These are phyloP conservation scores for Trametes cubensis DNA, from an alignment of 768 basidiomycete species.

Conservation along the genomic window DNA sequence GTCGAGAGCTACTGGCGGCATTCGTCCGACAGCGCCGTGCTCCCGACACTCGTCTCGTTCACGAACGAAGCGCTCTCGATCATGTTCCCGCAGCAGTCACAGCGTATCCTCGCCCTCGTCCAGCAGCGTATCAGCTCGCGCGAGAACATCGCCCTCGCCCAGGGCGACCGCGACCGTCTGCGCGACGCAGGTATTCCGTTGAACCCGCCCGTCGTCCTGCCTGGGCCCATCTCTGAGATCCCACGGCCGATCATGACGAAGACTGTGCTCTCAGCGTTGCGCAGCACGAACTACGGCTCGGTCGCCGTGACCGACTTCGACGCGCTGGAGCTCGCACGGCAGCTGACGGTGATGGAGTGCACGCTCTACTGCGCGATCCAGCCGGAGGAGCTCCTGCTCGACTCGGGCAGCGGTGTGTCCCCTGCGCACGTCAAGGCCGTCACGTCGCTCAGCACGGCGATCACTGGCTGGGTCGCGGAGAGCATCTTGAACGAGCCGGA, in stretches of 20 bases:
- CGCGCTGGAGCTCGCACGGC: slow-evolving; percentile 86
- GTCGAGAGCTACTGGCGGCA: slow-evolving; percentile 87
- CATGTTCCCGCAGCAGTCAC: slow-evolving; percentile 69
- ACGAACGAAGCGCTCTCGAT: slow-evolving; percentile 60
- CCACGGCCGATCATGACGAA: slow-evolving; percentile 89
- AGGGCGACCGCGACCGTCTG: slow-evolving; percentile 53
- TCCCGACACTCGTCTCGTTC: slow-evolving; percentile 60
- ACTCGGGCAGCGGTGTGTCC: slow-evolving; percentile 64
- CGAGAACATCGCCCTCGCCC: slow-evolving; percentile 44
- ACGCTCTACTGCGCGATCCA: slow-evolving; percentile 83
- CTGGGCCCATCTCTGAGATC: slow-evolving; percentile 57
- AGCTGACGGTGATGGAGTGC: slow-evolving; percentile 93
- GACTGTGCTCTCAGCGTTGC: slow-evolving; percentile 65
- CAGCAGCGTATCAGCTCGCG: slow-evolving; percentile 41
- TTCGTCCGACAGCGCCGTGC: slow-evolving; percentile 68
- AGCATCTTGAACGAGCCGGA: slow-evolving; percentile 90
- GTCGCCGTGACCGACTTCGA: slow-evolving; percentile 91
- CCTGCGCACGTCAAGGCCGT: slow-evolving; percentile 80
- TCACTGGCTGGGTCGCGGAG: slow-evolving; percentile 97
- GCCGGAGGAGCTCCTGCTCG: slow-evolving; percentile 80
- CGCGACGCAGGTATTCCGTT: slow-evolving; percentile 78
- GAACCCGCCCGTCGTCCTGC: slow-evolving; percentile 53
- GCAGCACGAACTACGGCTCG: slow-evolving; percentile 61
- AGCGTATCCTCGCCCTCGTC: slow-evolving; percentile 73
- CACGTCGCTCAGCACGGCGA: slow-evolving; percentile 84